phyloP scores from a whole-genome alignment of 108 stramenopile species.

The Craspedostauros australis region DNA sequence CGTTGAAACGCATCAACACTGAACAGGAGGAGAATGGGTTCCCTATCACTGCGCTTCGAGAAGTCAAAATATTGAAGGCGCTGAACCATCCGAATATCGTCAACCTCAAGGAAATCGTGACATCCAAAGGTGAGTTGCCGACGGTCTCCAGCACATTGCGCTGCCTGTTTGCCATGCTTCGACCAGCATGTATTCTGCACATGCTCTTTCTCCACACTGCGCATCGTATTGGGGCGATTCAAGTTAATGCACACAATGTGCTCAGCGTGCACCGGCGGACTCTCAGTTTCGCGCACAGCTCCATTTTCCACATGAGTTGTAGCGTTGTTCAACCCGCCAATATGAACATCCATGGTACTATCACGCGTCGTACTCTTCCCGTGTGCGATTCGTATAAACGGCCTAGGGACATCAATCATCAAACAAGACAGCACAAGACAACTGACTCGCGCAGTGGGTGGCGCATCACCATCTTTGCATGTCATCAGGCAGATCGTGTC shows the following conservation, averaged over 20 bases:
- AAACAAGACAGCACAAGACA: too few relatives aligned
- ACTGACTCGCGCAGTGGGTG: too few relatives aligned
- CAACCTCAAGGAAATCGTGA: conserved; percentile 84
- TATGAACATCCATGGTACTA: conserved; percentile 47
- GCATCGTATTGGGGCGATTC: too few relatives aligned
- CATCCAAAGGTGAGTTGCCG: conserved; percentile 74
- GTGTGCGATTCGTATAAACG: conserved; percentile 30
- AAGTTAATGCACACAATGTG: too few relatives aligned
- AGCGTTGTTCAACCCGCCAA: conserved; percentile 82
- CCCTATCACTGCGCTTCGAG: conserved; percentile 90
- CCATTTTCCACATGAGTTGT: conserved; percentile 39
- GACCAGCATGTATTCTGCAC: background rate
- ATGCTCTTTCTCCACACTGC: background rate
- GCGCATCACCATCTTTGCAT: too few relatives aligned
- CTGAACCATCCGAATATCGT: conserved; percentile 86
- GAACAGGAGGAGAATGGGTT: conserved; percentile 90
- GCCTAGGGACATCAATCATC: too few relatives aligned
- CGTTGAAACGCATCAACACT: conserved; percentile 88
- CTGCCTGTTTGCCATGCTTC: background rate
- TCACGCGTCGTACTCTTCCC: conserved; percentile 40
- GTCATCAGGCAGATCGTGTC: too few relatives aligned
- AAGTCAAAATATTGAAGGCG: conserved; percentile 90
- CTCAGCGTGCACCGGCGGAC: conserved; percentile 30
- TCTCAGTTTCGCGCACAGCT: conserved; percentile 69
- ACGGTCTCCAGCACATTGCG: background rate